A percentile compares a stretch with the other conserved stretches of the same genome.
Conservation (phyloP, 306 rosid species). For the Dryas octopetala region DNA sequence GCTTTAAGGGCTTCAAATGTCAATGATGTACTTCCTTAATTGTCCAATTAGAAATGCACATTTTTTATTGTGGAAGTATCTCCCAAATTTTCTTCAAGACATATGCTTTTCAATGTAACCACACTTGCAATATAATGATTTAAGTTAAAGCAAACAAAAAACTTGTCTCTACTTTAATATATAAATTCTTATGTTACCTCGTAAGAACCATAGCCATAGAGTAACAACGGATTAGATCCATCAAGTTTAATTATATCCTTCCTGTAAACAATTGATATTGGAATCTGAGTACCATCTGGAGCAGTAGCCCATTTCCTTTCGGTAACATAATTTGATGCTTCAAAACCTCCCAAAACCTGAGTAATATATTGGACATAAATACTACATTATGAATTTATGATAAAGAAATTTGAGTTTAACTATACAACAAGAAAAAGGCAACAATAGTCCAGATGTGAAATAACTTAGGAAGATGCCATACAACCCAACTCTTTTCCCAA, state of each 20-base stretch:
- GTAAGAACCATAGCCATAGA: conserved; percentile 94
- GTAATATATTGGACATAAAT: neutral
- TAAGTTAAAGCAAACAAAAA: neutral
- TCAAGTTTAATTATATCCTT: conserved; percentile 82
- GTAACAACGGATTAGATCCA: conserved; percentile 87
- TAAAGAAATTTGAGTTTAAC: neutral
- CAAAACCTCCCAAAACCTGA: conserved; percentile 91
- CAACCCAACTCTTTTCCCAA: neutral
- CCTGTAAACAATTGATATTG: conserved; percentile 77
- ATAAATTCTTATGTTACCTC: conserved; percentile 55
- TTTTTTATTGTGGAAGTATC: conserved; percentile 4
- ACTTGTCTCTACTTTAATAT: neutral
- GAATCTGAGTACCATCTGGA: conserved; percentile 74
- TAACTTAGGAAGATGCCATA: neutral
- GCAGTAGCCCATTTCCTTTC: conserved; percentile 90
- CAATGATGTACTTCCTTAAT: conserved; percentile 65
- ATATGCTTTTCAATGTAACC: conserved; percentile 19
- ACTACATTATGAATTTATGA: conserved; percentile 14
- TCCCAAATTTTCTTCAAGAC: conserved; percentile 11
- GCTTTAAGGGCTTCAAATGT: conserved; percentile 58
- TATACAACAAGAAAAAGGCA: neutral
- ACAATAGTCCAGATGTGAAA: neutral
- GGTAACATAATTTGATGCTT: conserved; percentile 66
- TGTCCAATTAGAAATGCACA: neutral
- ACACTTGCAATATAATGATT: conserved; percentile 22